These are phyloP conservation scores for Clitoria ternatea DNA, from an alignment of 306 rosid species.

Conservation along the genomic window DNA sequence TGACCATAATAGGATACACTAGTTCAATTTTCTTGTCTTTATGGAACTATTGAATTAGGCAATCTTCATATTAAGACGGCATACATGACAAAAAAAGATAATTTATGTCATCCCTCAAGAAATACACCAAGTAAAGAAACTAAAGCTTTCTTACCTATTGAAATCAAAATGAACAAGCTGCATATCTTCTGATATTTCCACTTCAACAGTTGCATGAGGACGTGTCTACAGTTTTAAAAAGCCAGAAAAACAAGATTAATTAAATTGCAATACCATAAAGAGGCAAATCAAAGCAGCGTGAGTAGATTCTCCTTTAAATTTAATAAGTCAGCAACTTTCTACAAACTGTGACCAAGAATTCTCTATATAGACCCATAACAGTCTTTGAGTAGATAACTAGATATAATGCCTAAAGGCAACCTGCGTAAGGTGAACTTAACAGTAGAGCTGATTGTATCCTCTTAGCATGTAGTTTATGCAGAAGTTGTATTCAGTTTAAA, in stretches of 20 bases:
- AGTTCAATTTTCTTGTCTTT: background rate
- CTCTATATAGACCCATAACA: background rate
- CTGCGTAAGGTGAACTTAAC: background rate
- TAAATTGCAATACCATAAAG: background rate
- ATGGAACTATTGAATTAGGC: conserved; percentile 1
- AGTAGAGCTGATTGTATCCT: background rate
- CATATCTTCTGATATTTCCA: conserved; percentile 99
- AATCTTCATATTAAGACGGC: background rate
- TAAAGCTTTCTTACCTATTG: conserved; percentile 59
- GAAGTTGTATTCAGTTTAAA: background rate
- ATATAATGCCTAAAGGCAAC: conserved; percentile 1
- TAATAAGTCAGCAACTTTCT: background rate
- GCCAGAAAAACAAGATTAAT: conserved; percentile 14
- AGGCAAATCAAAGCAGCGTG: background rate
- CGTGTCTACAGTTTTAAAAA: conserved; percentile 60
- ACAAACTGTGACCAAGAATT: background rate
- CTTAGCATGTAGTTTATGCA: background rate
- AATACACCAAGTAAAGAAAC: background rate
- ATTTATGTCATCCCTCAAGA: background rate
- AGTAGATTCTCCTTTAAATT: conserved; percentile 1
- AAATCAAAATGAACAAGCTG: conserved; percentile 98
- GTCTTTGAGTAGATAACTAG: background rate
- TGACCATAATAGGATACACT: conserved; percentile 10
- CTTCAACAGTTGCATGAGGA: conserved; percentile 98
- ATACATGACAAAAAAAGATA: background rate